Percentiles rank a stretch among this genome's conserved stretches.
Evolutionary conservation across 495 filamentous ascomycete genomes (phyloP).

Genomic region (Annulohypoxylon stygium): DNA sequence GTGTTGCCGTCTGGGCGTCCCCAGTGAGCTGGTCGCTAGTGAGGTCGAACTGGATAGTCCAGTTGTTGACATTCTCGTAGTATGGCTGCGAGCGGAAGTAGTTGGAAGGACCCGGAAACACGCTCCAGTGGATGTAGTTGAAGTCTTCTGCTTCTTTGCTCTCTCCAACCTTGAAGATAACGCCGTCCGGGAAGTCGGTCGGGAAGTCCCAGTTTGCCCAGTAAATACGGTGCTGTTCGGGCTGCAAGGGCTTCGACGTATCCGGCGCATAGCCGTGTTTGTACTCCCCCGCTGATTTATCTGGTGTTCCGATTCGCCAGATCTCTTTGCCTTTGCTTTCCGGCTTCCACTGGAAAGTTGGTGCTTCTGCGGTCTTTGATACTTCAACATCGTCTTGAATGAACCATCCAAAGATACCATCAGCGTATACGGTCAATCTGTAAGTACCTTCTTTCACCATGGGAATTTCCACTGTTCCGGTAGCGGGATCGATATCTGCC

Average conservation of each 20-base stretch:
- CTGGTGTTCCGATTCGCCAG: constrained; percentile 68
- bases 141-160: constrained; percentile 60
- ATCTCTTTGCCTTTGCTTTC: constrained; percentile 66
- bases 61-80: constrained; percentile 62
- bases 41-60: constrained; percentile 65
- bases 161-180: constrained; percentile 63
- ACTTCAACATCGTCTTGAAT: constrained; percentile 60
- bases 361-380: constrained; percentile 11
- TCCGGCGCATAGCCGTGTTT: constrained; percentile 63
- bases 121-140: constrained; percentile 68
- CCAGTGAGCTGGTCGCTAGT: constrained; percentile 45
- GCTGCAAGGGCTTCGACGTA: constrained; percentile 59
- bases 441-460: constrained; percentile 65
- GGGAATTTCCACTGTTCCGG: constrained; percentile 60
- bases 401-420: constrained; percentile 67
- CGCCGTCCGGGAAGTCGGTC: constrained; percentile 64
- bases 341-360: constrained; percentile 58
- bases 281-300: constrained; percentile 69
- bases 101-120: constrained; percentile 60
- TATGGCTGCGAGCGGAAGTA: constrained; percentile 41
- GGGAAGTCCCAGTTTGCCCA: constrained; percentile 69
- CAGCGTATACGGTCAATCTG: constrained; percentile 67
- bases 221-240: constrained; percentile 66
- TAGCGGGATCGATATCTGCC: constrained; percentile 59
- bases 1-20: constrained; percentile 52